These are phyloP conservation scores for Rhodosporidiobolus sp. DNA, from an alignment of 768 basidiomycete genomes.

Conservation along the genomic window DNA sequence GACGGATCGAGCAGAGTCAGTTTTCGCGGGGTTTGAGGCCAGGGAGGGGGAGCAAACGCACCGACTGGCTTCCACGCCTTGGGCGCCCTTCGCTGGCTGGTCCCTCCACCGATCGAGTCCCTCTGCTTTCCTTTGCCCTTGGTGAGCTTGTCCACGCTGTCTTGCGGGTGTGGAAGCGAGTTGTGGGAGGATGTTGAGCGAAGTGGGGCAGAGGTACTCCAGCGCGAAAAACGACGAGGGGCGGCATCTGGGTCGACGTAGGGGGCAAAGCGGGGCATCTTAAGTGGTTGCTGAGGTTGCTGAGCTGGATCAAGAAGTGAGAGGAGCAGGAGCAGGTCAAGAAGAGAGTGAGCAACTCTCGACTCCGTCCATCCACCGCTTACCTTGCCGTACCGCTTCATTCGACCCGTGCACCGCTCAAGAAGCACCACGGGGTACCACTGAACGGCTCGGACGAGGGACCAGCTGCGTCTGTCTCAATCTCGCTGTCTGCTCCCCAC, in stretches of 20 bases:
- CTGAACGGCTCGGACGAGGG: too few species aligned
- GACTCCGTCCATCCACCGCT: too few species aligned
- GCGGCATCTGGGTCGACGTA: neutral
- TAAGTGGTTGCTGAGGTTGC: neutral
- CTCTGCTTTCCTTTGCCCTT: slow-evolving; percentile 1
- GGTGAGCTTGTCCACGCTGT: neutral
- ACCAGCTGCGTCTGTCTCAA: neutral
- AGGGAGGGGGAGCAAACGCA: neutral
- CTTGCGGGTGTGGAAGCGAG: neutral
- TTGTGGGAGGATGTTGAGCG: neutral
- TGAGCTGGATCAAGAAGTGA: too few species aligned
- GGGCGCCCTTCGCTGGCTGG: too few species aligned
- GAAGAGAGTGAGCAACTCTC: too few species aligned
- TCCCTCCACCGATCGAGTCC: neutral
- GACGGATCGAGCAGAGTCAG: neutral
- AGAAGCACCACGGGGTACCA: too few species aligned
- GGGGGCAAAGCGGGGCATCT: neutral
- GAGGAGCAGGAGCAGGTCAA: too few species aligned
- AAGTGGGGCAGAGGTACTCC: neutral
- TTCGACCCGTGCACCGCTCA: too few species aligned
- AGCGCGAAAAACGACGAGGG: neutral
- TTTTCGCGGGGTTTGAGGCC: neutral
- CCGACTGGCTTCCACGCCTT: slow-evolving; percentile 1
- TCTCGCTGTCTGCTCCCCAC: neutral
- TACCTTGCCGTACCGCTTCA: too few species aligned